Percentiles rank a stretch among this genome's conserved stretches.
Conservation (phyloP, 306 rosid species). For the Medicago truncatula region MtrunA17r5.0-ANR NC_053048.1:7140501-7141000, state of each 20-base stretch:
- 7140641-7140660: slow-evolving; percentile 49
- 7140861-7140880: no score
- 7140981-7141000: neutral
- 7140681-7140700: slow-evolving; percentile 52
- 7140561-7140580: slow-evolving; percentile 34
- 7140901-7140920: no score
- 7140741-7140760: neutral
- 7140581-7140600: slow-evolving; percentile 51
- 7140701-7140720: slow-evolving; percentile 22
- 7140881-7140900: no score
- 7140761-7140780: no score
- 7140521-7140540: neutral
- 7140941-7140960: no score
- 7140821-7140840: no score
- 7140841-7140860: no score
- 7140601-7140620: slow-evolving; percentile 60
- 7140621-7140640: slow-evolving; percentile 63
- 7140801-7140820: no score
- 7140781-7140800: no score
- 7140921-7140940: no score
- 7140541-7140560: slow-evolving; percentile 13
- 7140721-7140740: slow-evolving; percentile 16
- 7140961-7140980: no score
- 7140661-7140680: slow-evolving; percentile 65
- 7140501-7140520: neutral